A percentile compares a stretch with the other conserved stretches of the same genome.
These are phyloP conservation scores for Diaporthe caulivora DNA, from an alignment of 2,329 filamentous ascomycete species.

Conservation along the genomic window DNA sequence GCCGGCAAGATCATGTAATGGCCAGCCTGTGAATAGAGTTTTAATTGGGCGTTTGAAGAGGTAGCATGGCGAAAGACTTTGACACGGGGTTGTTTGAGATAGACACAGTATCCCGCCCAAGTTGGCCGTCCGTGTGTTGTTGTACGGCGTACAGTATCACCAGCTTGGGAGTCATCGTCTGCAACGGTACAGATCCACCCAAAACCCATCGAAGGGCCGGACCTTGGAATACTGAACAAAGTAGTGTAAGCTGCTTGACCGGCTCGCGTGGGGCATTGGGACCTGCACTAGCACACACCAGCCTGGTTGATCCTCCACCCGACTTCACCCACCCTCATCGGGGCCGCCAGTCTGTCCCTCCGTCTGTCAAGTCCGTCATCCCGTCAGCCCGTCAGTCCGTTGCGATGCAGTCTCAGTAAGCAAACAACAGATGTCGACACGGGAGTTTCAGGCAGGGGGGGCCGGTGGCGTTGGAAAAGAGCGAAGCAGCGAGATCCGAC, in stretches of 20 bases:
- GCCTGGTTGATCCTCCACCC: neutral
- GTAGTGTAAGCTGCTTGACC: neutral
- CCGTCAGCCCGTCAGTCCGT: constrained; percentile 1
- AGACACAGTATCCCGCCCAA: neutral
- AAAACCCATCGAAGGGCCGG: neutral
- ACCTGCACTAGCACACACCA: constrained; percentile 4
- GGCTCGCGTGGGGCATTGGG: neutral
- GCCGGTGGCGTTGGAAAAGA: neutral
- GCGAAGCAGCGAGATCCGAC: constrained; percentile 29
- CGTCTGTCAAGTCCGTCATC: neutral
- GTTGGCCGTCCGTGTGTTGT: neutral
- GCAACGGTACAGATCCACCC: neutral
- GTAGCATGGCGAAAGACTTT: neutral
- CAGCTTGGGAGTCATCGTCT: neutral
- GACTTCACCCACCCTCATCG: neutral
- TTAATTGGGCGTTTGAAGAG: neutral
- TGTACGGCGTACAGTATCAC: neutral
- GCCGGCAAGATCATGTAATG: constrained; percentile 1
- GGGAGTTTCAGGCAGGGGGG: neutral
- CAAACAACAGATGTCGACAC: neutral
- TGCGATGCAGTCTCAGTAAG: neutral
- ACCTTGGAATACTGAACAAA: constrained; percentile 1
- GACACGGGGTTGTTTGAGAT: constrained; percentile 4
- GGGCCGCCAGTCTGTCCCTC: neutral
- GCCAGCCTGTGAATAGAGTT: neutral